phyloP scores from a whole-genome alignment of 1,139 yeast genomes.

The Sporopachydermia cereana region DNA sequence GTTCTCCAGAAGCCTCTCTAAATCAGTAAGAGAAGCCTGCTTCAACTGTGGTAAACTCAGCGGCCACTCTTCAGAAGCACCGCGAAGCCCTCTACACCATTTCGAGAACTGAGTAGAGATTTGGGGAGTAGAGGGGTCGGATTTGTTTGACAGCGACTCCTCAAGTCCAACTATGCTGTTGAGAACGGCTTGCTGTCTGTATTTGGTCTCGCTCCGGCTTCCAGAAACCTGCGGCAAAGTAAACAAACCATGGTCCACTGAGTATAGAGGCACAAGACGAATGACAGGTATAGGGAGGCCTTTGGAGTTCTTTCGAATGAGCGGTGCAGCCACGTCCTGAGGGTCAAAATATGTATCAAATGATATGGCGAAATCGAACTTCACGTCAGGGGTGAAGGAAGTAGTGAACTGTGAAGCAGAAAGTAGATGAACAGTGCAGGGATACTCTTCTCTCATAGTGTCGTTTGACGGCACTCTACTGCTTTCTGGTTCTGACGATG shows the following conservation, averaged over 20 bases:
- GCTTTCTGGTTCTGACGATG: not conserved
- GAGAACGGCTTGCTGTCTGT: not conserved
- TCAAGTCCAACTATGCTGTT: not conserved
- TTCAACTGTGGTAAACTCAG: not conserved
- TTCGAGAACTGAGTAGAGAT: not conserved
- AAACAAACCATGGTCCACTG: slow-evolving; percentile 53
- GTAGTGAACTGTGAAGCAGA: slow-evolving; percentile 5
- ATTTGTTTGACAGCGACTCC: not conserved
- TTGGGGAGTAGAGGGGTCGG: not conserved
- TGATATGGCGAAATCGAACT: slow-evolving; percentile 53
- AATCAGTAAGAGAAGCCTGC: not conserved
- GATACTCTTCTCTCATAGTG: slow-evolving; percentile 1
- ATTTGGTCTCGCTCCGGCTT: not conserved
- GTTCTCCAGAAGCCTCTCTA: not conserved
- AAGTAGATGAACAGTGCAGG: slow-evolving; percentile 1
- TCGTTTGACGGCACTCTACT: too few species aligned
- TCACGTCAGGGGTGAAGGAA: slow-evolving; percentile 8
- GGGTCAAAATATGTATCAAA: slow-evolving; percentile 62
- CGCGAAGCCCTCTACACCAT: not conserved
- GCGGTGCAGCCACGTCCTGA: slow-evolving; percentile 22
- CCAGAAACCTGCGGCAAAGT: not conserved
- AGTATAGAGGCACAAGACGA: slow-evolving; percentile 61
- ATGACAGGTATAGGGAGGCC: slow-evolving; percentile 40
- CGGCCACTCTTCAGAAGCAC: not conserved
- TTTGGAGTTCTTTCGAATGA: not conserved